Evolutionary conservation across 164 flowering plant species (phyloP).

Genomic region (Aristolochia contorta): DNA sequence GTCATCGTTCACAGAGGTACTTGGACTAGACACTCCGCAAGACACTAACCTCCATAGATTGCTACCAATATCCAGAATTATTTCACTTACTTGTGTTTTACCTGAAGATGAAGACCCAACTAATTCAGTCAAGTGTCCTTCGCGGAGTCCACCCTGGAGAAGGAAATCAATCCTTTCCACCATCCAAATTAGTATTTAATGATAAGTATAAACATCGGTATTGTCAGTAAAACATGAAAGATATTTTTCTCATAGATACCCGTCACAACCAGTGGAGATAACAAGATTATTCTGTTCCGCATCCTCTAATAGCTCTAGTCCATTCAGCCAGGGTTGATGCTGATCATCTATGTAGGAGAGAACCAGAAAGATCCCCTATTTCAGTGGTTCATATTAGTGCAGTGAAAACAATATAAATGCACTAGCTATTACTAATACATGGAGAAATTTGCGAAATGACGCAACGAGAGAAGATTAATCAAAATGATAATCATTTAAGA

Average conservation of each 20-base stretch:
- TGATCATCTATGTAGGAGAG: slow-evolving; percentile 41
- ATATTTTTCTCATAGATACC: slow-evolving; percentile 28
- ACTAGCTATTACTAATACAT: too few species aligned
- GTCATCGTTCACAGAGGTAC: not conserved
- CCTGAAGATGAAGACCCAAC: slow-evolving; percentile 88
- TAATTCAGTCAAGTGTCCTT: slow-evolving; percentile 64
- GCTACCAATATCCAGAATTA: not conserved
- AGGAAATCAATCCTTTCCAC: slow-evolving; percentile 42
- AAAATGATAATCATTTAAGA: too few species aligned
- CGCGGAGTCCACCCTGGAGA: slow-evolving; percentile 12
- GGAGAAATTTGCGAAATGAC: too few species aligned
- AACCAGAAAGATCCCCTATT: slow-evolving; percentile 57
- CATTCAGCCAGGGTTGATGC: slow-evolving; percentile 63
- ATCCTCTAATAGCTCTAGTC: slow-evolving; percentile 55
- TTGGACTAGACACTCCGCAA: not conserved
- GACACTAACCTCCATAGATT: not conserved
- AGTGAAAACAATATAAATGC: not conserved
- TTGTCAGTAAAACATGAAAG: not conserved
- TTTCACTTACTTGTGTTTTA: slow-evolving; percentile 67
- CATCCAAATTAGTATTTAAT: not conserved
- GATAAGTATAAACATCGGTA: not conserved
- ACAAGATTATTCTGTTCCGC: slow-evolving; percentile 33
- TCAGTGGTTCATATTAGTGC: slow-evolving; percentile 2
- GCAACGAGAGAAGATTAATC: too few species aligned
- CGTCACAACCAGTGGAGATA: slow-evolving; percentile 52